phyloP scores from a whole-genome alignment of 139 green algal species.

The Coelastrella sp. region DNA sequence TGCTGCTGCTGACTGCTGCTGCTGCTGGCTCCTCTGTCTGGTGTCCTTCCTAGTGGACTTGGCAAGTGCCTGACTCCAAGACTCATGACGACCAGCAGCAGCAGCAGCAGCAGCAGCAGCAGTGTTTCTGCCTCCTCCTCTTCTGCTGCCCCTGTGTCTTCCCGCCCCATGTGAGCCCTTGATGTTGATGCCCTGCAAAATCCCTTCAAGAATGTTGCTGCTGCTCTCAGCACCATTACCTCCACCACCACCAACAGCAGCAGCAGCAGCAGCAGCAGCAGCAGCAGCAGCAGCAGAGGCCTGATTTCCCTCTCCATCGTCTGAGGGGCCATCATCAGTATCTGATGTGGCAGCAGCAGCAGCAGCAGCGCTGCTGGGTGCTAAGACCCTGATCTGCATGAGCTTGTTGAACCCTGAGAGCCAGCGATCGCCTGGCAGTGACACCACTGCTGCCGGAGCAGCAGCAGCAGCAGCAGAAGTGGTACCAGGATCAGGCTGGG shows the following conservation, averaged over 20 bases:
- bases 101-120: conserved; percentile 27
- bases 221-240: not conserved
- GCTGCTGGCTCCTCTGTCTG: not conserved
- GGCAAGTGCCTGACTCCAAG: not conserved
- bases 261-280: not conserved
- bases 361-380: not conserved
- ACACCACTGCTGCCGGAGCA: not conserved
- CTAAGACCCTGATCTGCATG: conserved; percentile 1
- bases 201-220: not conserved
- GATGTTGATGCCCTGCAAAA: not conserved
- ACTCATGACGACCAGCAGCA: not conserved
- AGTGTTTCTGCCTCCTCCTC: not conserved
- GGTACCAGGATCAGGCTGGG: not conserved
- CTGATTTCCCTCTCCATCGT: not conserved
- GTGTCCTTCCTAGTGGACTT: not conserved
- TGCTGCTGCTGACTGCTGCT: not conserved
- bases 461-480: not conserved
- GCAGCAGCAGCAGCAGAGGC: not conserved
- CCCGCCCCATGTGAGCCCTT: conserved; percentile 12
- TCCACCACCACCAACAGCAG: not conserved
- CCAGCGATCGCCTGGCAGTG: not conserved
- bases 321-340: not conserved
- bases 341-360: not conserved
- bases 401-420: conserved; percentile 9
- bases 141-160: not conserved